These are phyloP conservation scores for Blepharisma japonicum DNA, from an alignment of 73 alveolate species.

Conservation along the genomic window DNA sequence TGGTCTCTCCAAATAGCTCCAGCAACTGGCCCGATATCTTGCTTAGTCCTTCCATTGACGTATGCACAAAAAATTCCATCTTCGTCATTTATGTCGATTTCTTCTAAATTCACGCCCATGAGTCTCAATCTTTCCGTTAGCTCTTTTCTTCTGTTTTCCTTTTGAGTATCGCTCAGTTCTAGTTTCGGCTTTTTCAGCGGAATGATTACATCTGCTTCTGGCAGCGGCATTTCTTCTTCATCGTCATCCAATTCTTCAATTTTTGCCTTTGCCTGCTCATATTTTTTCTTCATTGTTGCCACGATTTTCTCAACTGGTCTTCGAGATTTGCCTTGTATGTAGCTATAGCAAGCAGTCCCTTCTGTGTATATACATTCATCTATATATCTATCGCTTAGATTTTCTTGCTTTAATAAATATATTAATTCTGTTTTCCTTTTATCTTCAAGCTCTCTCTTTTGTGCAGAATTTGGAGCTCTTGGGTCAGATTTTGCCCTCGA, in stretches of 20 bases:
- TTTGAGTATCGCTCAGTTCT: not conserved
- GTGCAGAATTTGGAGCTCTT: not conserved
- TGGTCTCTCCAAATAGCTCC: conserved; percentile 37
- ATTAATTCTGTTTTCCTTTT: conserved; percentile 22
- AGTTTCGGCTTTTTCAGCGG: conserved; percentile 26
- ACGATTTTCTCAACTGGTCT: conserved; percentile 3
- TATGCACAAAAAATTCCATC: not conserved
- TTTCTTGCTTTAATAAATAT: conserved; percentile 1
- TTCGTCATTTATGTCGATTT: not conserved
- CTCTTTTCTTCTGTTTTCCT: not conserved
- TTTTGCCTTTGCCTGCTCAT: conserved; percentile 8
- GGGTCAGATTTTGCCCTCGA: not conserved
- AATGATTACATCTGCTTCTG: conserved; percentile 8
- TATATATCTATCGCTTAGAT: not conserved
- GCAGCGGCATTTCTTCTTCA: not conserved
- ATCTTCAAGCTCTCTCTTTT: not conserved
- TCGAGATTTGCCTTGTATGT: conserved; percentile 16
- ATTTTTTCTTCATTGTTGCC: not conserved
- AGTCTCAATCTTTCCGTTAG: conserved; percentile 11
- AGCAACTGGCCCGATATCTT: conserved; percentile 32
- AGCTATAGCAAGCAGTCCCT: conserved; percentile 3
- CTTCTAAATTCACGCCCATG: conserved; percentile 23
- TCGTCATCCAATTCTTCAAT: not conserved
- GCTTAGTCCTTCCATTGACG: conserved; percentile 25
- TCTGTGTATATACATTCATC: conserved; percentile 10